phyloP scores from a whole-genome alignment of 495 filamentous ascomycete species.

The Bacidia gigantensis region DNA sequence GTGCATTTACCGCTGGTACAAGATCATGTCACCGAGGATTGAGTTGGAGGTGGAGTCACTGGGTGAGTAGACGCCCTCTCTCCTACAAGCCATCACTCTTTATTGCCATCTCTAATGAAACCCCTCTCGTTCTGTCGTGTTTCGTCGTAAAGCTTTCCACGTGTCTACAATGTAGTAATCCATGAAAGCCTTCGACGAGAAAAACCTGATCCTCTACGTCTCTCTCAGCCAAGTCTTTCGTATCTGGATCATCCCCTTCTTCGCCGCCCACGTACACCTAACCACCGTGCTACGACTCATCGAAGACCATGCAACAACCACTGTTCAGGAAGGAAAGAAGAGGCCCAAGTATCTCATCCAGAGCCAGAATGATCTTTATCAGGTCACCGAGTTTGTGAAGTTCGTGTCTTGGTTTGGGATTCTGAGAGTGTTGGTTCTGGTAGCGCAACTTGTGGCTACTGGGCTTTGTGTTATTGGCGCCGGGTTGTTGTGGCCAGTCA shows the following conservation, averaged over 20 bases:
- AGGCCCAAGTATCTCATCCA: slow-evolving; percentile 47
- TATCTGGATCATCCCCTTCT: slow-evolving; percentile 55
- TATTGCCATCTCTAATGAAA: too few relatives aligned
- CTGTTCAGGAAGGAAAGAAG: not conserved
- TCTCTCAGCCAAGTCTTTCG: slow-evolving; percentile 57
- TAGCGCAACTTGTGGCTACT: slow-evolving; percentile 49
- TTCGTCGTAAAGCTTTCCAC: too few relatives aligned
- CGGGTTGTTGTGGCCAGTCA: slow-evolving; percentile 36
- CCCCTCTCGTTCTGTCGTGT: too few relatives aligned
- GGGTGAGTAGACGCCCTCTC: slow-evolving; percentile 35
- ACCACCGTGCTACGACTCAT: slow-evolving; percentile 53
- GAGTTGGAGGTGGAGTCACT: slow-evolving; percentile 52
- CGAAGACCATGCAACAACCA: not conserved
- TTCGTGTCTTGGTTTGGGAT: slow-evolving; percentile 22
- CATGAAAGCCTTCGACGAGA: slow-evolving; percentile 49
- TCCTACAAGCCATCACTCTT: not conserved
- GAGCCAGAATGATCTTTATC: slow-evolving; percentile 72
- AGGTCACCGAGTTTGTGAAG: slow-evolving; percentile 62
- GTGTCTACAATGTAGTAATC: not conserved
- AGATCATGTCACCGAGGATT: slow-evolving; percentile 65
- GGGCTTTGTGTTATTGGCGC: slow-evolving; percentile 47
- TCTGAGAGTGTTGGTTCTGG: slow-evolving; percentile 23
- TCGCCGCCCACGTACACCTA: slow-evolving; percentile 51
- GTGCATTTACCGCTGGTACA: slow-evolving; percentile 75
- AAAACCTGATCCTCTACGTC: slow-evolving; percentile 52